Conservation (phyloP, 768 basidiomycete genomes). For the Termitomyces heimii region DNA sequence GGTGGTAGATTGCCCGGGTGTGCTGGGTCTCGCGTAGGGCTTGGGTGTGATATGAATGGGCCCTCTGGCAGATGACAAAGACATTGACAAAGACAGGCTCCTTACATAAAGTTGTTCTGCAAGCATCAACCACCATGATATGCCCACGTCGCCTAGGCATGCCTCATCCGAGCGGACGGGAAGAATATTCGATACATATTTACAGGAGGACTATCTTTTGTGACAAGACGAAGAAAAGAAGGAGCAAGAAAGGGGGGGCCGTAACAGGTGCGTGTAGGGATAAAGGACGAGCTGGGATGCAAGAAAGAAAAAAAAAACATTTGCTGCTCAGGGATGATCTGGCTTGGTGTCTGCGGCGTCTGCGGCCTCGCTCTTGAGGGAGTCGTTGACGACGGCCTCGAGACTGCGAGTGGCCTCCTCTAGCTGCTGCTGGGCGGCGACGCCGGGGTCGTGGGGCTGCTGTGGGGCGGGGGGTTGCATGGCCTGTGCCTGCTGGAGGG, state of each 20-base stretch:
- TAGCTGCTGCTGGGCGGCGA: slow-evolving; percentile 10
- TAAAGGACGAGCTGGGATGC: no score
- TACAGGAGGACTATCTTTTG: neutral
- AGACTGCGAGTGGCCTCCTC: slow-evolving; percentile 22
- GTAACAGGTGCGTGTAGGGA: neutral
- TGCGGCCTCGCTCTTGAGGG: slow-evolving; percentile 14
- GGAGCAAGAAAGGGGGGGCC: neutral
- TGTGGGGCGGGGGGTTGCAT: slow-evolving; percentile 21
- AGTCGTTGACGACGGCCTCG: slow-evolving; percentile 19
- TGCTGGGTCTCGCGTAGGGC: neutral
- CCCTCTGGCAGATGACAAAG: slow-evolving; percentile 29
- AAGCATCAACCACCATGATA: slow-evolving; percentile 22
- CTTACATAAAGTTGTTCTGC: slow-evolving; percentile 28
- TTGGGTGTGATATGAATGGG: neutral
- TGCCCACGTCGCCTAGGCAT: neutral
- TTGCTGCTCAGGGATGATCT: neutral
- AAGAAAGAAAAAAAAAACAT: no score
- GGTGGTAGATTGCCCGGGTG: neutral
- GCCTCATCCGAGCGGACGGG: neutral
- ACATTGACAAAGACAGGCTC: slow-evolving; percentile 29
- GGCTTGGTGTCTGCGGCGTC: neutral
- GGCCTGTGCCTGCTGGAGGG: slow-evolving; percentile 37
- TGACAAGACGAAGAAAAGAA: neutral
- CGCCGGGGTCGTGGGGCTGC: slow-evolving; percentile 7
- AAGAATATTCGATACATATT: neutral